Evolutionary conservation across 306 rosid genomes (phyloP), one percentile per base, ranked within the genome.

Genomic region (Bauhinia variegata): DNA sequence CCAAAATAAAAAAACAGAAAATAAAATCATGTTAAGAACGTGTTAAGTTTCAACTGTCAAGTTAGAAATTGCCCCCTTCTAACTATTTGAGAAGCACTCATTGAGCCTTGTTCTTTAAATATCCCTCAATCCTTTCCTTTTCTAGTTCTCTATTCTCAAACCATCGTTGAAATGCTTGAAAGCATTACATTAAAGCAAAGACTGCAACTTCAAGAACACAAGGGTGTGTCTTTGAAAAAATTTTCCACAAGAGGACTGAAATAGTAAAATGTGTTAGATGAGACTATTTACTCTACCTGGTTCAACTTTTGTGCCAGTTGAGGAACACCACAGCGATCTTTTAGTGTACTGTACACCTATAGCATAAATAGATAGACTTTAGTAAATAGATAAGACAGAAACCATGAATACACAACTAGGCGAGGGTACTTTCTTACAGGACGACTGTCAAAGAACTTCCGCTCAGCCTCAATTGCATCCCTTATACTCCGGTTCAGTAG

Each of bases 301-400:
- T 95, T 95, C 87, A 95, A 85, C 76, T 77, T 90, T 80, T 95
- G 90, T 48, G 99, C 99, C 72, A 95, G 84, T 62, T 86, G 99
- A 63, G 99, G 99, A 78, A 95, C 80, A 16, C 99, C 99, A 32
- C 99, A 95, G 49, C 92, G 85, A 74, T 90, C 99, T 56, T 92
- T 92, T 52, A 95, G 86, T 63, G 89, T 84, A 13, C 83, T 89
- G 85, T 95, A 95, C 13, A 95, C 95, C 99, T 95, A 60, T 52
- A 71, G 65, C 34, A 79, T 55, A 56, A 77, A 69, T 47, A 18
- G 58, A 58, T 65, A 34, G 58, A 73, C 23, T 61, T 46, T 30
- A 28, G 56, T 28, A 15, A 8, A 48, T 28, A 61, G 50, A 69
- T n/a, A 17, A 19, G 41, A 63, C 19, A 72, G 54, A 6, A 71